Conservation (phyloP, 1,139 yeast genomes). For the Taiozyma sp. region DNA sequence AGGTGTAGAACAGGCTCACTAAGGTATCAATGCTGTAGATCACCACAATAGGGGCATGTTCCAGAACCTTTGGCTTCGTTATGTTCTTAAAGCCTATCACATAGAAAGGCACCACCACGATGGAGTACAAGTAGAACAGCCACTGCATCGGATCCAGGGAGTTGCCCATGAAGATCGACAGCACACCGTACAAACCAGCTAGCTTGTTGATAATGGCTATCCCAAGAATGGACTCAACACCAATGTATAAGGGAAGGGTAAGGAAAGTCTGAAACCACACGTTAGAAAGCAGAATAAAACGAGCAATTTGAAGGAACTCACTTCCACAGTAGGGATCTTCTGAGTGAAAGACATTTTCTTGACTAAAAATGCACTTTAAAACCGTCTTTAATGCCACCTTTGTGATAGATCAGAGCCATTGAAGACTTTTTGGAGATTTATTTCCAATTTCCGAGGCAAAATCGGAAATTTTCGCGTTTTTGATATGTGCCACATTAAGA, state of each 20-base stretch:
- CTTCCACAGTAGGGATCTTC: constrained; percentile 8
- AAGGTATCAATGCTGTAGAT: constrained; percentile 65
- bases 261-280: neutral
- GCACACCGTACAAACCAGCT: constrained; percentile 82
- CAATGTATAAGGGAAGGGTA: constrained; percentile 72
- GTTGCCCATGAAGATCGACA: constrained; percentile 87
- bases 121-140: constrained; percentile 68
- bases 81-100: constrained; percentile 53
- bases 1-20: constrained; percentile 61
- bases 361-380: neutral
- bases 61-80: constrained; percentile 41
- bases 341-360: neutral
- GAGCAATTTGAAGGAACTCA: neutral
- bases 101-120: constrained; percentile 62
- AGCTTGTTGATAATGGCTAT: constrained; percentile 82
- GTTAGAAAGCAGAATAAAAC: neutral
- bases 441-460: neutral
- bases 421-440: no score
- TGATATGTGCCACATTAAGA: neutral
- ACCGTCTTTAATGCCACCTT: neutral
- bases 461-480: neutral
- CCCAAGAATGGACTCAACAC: constrained; percentile 81
- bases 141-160: constrained; percentile 82
- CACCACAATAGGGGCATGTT: constrained; percentile 57
- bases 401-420: neutral